Evolutionary conservation across 2,329 filamentous ascomycete genomes (phyloP), one percentile per base, ranked within the genome.

Genomic region (Ophiostoma australiae): DNA sequence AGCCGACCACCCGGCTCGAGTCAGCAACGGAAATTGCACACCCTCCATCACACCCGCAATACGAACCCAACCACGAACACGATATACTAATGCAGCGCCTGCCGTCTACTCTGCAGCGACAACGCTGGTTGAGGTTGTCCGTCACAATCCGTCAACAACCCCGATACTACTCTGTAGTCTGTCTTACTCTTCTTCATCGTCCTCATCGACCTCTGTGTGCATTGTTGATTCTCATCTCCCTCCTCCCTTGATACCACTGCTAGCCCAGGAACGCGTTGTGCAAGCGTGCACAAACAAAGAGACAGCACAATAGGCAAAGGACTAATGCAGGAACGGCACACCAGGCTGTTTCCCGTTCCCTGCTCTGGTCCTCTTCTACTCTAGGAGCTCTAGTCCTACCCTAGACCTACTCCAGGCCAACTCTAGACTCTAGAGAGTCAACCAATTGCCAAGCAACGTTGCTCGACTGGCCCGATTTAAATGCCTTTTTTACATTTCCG

Each of bases 1-100:
- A 23, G 20, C 52, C 52, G 52, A 23, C 11, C 55, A 20, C 58
- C 13, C 58, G 58, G 58, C 27, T 63, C 58, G n/a, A 63, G 58
- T 31, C 58, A 63, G 27, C 58, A 33, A 15, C 11, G 69, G 69
- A 70, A 68, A 70, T 70, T 70, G 65, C 69, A 52, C 48, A 70
- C 70, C 70, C 70, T 70, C 70, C 70, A 70, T 65, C 69, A 67
- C 33, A 27, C 13, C 15, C 35, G 15, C 52, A 31, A 58, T 31
- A 58, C 52, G 52, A 58, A 58, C 52, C n/a, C 52, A 27, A 23
- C 52, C 23, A 31, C 52, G 44, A 48, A n/a, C 44, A 48, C 44
- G 20, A n/a, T 48, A n/a, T 48, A 20, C 20, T 17, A 48, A 48
- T n/a, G 20, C 17, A 48, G 13, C 41, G 20, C 17, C 17, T 20